Base-by-base conservation (phyloP, 768 basidiomycete genomes). In the Rhodotorula sphaerocarpa region DNA sequence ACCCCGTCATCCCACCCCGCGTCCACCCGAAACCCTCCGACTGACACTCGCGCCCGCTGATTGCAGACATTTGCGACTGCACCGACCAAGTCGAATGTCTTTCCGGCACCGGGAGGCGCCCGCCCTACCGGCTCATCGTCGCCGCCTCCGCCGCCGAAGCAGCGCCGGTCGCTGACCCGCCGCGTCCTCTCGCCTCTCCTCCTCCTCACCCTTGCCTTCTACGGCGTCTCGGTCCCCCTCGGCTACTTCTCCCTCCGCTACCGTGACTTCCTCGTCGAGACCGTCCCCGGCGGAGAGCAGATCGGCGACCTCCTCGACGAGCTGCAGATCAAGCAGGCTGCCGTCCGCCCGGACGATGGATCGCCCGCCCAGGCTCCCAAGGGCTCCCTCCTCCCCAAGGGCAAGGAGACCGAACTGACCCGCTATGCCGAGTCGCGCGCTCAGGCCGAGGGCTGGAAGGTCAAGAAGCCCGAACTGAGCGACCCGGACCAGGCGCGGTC, bases 271-370 rank as follows among this genome's bases (percentile, higher is more conserved):
- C 95, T 95, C 79, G 80, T 83, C 59, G 82, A 85, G 70, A 79
- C 82, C 46, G 83, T 91, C 57, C 92, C 92, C 3, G 79, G 88
- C 43, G 90, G 84, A 33, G 81, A 85, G 65, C 73, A 81, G 23
- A 79, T 92, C 75, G 79, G 92, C 44, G 86, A 91, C 61, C 90
- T 83, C 72, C 87, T 86, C 15, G 89, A 95, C 70, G 87, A 88
- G 36, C 62, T 83, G 46, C 57, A 57, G 50, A 25, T 56, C 52
- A 31, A 48, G 46, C 21, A 34, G 23, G 65, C 53, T 21, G 45
- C 28, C 3, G 28, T 33, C 21, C 25, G 47, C 25, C 28, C 50
- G n/a, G 45, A 28, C 7, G n/a, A n/a, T n/a, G n/a, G n/a, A n/a
- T 23, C 59, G 15, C 11, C 25, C 28, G 59, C 69, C 43, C 55